phyloP scores from a whole-genome alignment of 495 filamentous ascomycete genomes.

The Immersiella caudata region DNA sequence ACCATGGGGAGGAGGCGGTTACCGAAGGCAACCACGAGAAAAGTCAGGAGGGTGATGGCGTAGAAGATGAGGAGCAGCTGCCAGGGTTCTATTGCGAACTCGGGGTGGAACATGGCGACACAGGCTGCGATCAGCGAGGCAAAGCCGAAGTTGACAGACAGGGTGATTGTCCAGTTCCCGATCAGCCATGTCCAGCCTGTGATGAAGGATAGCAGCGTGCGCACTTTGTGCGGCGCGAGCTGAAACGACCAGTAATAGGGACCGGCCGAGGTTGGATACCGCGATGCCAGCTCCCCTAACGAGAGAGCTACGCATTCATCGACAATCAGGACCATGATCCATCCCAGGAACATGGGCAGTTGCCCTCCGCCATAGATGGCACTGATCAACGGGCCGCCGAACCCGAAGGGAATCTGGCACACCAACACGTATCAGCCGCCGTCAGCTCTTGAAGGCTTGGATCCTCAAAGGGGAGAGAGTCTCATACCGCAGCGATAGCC shows the following conservation, averaged over 20 bases:
- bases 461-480: neutral
- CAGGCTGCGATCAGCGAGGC: conserved; percentile 62
- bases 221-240: conserved; percentile 54
- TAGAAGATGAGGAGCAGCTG: conserved; percentile 64
- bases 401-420: conserved; percentile 44
- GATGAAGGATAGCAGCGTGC: conserved; percentile 63
- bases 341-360: conserved; percentile 48
- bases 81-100: conserved; percentile 54
- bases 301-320: conserved; percentile 60
- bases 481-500: conserved; percentile 49
- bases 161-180: conserved; percentile 65
- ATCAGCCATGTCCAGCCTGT: conserved; percentile 67
- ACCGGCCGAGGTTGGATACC: conserved; percentile 63
- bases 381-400: conserved; percentile 43
- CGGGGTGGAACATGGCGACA: conserved; percentile 54
- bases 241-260: conserved; percentile 69
- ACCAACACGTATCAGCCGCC: conserved; percentile 3
- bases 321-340: conserved; percentile 63
- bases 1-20: conserved; percentile 59
- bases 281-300: conserved; percentile 66
- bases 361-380: conserved; percentile 42
- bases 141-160: conserved; percentile 64
- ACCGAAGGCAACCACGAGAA: conserved; percentile 61
- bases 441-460: no score
- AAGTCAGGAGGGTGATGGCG: conserved; percentile 60